These are phyloP conservation scores for Apiospora hydei DNA, from an alignment of 2,329 filamentous ascomycete species.

Conservation along the genomic window DNA sequence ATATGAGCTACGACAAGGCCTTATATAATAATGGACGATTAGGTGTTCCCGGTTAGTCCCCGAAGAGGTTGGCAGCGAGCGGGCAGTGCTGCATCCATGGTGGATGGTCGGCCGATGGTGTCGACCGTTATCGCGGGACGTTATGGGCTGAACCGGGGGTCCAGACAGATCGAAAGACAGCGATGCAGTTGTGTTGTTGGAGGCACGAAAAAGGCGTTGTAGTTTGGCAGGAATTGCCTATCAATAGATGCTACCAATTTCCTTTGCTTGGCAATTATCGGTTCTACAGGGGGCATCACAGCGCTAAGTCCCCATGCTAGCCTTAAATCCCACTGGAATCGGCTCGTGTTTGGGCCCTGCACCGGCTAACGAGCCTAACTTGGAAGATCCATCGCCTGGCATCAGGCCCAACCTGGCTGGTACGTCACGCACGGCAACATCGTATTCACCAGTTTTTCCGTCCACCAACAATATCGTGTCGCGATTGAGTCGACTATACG, in stretches of 20 bases:
- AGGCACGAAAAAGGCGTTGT: background rate
- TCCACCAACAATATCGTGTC: background rate
- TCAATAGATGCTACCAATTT: background rate
- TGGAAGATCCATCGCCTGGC: background rate
- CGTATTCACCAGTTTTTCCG: background rate
- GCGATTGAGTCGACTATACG: background rate
- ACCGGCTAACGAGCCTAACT: background rate
- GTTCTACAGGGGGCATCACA: background rate
- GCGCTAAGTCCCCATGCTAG: background rate
- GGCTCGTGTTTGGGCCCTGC: background rate
- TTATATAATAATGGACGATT: constrained; percentile 14
- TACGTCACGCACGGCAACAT: background rate
- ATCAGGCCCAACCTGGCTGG: background rate
- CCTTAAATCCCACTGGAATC: background rate
- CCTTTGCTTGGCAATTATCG: background rate
- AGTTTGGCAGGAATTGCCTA: background rate
- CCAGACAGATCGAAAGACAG: background rate
- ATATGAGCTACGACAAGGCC: background rate
- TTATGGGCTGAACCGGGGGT: background rate
- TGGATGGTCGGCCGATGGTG: background rate
- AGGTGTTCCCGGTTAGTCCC: too few relatives aligned
- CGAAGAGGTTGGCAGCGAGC: background rate
- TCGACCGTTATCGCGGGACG: background rate
- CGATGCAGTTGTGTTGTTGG: background rate
- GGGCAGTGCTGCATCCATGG: background rate